Conservation (phyloP, 129 eudicot species). For the Ambrosia artemisiifolia region DNA sequence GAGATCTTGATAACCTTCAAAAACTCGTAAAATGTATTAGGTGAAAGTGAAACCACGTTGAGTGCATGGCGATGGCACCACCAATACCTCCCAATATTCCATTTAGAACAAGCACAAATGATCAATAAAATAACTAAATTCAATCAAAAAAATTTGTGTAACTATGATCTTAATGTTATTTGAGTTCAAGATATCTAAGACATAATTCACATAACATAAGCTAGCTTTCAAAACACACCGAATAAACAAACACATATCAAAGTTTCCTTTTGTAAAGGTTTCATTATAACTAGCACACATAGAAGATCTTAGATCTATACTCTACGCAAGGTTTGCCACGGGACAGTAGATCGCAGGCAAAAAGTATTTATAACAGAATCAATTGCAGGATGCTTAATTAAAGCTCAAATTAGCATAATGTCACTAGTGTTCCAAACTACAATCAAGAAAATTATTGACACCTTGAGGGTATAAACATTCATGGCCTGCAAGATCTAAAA, state of each 20-base stretch:
- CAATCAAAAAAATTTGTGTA: too few species aligned
- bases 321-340: slow-evolving; percentile 5
- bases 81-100: neutral
- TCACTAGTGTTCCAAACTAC: neutral
- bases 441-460: slow-evolving; percentile 13
- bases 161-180: neutral
- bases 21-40: neutral
- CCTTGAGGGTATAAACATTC: slow-evolving; percentile 1
- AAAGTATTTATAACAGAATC: slow-evolving; percentile 3
- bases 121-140: neutral
- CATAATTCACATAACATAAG: neutral
- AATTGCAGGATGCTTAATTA: neutral
- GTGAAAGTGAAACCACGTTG: neutral
- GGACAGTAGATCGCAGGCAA: neutral
- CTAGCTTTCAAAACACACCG: slow-evolving; percentile 8
- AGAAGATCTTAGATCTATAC: slow-evolving; percentile 9
- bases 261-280: neutral
- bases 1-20: neutral
- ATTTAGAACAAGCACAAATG: neutral
- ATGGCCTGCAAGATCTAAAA: neutral
- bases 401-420: slow-evolving; percentile 15
- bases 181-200: neutral
- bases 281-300: neutral
- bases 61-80: neutral
- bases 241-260: neutral